Base-by-base conservation (phyloP, 2,329 filamentous ascomycete genomes). In the Fusarium dlaminii region DNA sequence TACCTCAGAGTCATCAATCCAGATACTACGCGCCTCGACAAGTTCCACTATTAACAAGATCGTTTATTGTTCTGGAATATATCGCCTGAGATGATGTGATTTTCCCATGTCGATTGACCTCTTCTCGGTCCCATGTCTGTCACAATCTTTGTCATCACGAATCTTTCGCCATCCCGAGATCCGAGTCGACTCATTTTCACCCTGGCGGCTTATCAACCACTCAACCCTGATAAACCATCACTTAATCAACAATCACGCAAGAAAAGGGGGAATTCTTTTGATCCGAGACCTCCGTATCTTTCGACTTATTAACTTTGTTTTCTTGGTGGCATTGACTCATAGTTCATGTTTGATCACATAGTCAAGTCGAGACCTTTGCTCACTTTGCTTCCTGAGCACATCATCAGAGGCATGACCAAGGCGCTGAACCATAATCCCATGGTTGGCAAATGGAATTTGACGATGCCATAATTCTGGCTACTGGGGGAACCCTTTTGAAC, bases 331-430 rank as follows among this genome's bases (percentile, higher is more conserved):
- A 46, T 27, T 27, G 29, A 42, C 51, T 27, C n/a, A 43, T 13
- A 49, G 54, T 17, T 24, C 43, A 45, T 57, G n/a, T 42, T 39
- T 56, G 45, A 58, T 75, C 69, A 66, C 56, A 39, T 68, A 54
- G 46, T n/a, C 36, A 48, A 43, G 40, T 56, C 55, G 14, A 68
- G 59, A 24, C 34, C 24, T 46, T 36, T 75, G 73, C 70, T 77
- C 75, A 77, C 61, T 66, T 62, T 42, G 59, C 27, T 54, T 18
- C 15, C 30, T 39, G 51, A 77, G 74, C 75, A 78, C 75, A 78
- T 73, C 75, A 77, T 77, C 66, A 40, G 48, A 60, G 51, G 42
- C 52, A 40, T 32, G 63, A 37, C 57, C 36, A 49, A 66, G 69
- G 69, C 68, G 62, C 72, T 68, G 63, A 70, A 67, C 61, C 61